Evolutionary conservation across 2,329 filamentous ascomycete genomes (phyloP).

Genomic region (Cytospora piceicola): DNA sequence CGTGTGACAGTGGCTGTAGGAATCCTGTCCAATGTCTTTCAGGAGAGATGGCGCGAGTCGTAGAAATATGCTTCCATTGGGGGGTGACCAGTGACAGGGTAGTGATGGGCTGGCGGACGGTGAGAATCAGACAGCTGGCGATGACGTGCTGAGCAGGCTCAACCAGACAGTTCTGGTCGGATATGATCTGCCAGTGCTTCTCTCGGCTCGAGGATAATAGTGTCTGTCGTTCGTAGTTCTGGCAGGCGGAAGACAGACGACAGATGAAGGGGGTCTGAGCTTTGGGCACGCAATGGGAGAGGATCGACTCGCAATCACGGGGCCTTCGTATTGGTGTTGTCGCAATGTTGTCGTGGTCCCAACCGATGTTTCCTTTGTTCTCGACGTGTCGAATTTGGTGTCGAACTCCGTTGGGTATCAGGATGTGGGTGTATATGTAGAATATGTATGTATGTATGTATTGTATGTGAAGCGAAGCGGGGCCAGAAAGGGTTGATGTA

Average conservation of each 20-base stretch:
- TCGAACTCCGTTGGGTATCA: neutral
- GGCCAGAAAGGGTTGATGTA: neutral
- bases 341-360: neutral
- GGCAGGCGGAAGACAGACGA: conserved; percentile 9
- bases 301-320: conserved; percentile 28
- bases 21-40: conserved; percentile 24
- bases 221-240: conserved; percentile 15
- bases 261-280: conserved; percentile 8
- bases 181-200: neutral
- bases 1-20: conserved; percentile 18
- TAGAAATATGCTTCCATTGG: conserved; percentile 27
- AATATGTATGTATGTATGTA: neutral
- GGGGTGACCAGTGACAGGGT: conserved; percentile 11
- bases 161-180: neutral
- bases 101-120: conserved; percentile 9
- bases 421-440: neutral
- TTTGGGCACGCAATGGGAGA: conserved; percentile 28
- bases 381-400: conserved; percentile 2
- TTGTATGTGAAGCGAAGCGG: neutral
- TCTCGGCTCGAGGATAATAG: neutral
- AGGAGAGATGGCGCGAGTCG: conserved; percentile 25
- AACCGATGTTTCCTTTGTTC: neutral
- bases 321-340: conserved; percentile 9
- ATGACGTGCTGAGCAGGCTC: conserved; percentile 25
- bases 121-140: conserved; percentile 28